Conservation (phyloP, 1,284 basidiomycete genomes). For the Rhodofomes roseus region DNA sequence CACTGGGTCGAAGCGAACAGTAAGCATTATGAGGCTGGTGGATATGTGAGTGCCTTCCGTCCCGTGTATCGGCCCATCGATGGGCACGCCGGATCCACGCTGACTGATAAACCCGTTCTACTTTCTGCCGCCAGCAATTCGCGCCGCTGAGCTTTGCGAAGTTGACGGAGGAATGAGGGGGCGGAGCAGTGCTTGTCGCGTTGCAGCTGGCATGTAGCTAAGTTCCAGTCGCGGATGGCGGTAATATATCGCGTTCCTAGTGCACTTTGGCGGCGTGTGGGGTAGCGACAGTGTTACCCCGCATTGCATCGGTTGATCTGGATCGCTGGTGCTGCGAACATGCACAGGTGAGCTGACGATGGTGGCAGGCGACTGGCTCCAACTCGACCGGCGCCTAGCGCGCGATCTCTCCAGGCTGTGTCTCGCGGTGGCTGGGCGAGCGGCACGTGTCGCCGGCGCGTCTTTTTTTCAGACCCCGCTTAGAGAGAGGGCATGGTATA, state of each 20-base stretch:
- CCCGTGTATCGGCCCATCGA: constrained; percentile 20
- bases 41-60: constrained; percentile 61
- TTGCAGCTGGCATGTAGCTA: constrained; percentile 6
- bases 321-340: neutral
- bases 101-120: constrained; percentile 25
- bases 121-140: constrained; percentile 46
- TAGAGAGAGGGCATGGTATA: constrained; percentile 18
- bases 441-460: constrained; percentile 22
- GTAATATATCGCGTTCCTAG: neutral
- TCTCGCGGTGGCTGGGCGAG: constrained; percentile 6
- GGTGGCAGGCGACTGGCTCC: neutral
- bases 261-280: neutral
- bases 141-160: constrained; percentile 61
- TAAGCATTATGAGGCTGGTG: constrained; percentile 92
- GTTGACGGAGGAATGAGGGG: constrained; percentile 16
- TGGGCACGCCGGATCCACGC: constrained; percentile 24
- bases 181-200: constrained; percentile 12
- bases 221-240: constrained; percentile 12
- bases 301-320: neutral
- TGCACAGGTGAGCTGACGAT: neutral
- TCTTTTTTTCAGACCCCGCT: constrained; percentile 29
- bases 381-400: too few species aligned
- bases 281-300: constrained; percentile 2
- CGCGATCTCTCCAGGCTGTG: constrained; percentile 9
- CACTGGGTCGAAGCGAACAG: constrained; percentile 99